These are phyloP conservation scores for Mycena rosella DNA, from an alignment of 768 basidiomycete genomes.

Conservation along the genomic window DNA sequence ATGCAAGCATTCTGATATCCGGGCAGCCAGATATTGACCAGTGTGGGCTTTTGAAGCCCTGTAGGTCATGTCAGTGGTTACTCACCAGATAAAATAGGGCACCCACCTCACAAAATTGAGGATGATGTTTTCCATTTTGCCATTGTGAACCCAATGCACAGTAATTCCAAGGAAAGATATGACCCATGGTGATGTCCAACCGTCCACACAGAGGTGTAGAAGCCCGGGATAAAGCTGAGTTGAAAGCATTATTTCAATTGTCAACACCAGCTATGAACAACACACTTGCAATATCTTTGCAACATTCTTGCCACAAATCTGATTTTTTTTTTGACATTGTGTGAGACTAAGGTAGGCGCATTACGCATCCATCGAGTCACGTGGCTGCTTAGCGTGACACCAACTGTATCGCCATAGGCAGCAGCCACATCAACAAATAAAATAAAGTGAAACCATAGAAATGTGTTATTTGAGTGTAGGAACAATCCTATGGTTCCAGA, in stretches of 20 bases:
- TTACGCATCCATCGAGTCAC: no score
- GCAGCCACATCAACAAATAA: no score
- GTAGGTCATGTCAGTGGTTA: neutral
- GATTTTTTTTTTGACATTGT: constrained; percentile 2
- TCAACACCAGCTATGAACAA: neutral
- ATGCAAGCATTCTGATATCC: constrained; percentile 39
- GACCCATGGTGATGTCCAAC: constrained; percentile 47
- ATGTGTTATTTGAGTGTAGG: no score
- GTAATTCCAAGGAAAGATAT: constrained; percentile 46
- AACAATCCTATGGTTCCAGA: no score
- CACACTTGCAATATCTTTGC: neutral
- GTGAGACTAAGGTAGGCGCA: no score
- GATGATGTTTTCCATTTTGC: constrained; percentile 35
- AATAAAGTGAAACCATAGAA: no score
- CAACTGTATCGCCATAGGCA: no score
- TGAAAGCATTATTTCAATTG: neutral
- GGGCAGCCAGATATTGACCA: constrained; percentile 42
- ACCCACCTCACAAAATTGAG: constrained; percentile 40
- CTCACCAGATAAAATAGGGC: neutral
- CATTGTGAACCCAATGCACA: constrained; percentile 37
- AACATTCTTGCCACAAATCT: constrained; percentile 1
- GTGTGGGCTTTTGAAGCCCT: constrained; percentile 44
- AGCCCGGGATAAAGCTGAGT: constrained; percentile 35
- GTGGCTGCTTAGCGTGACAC: no score
- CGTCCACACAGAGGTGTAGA: constrained; percentile 45